Conservation (phyloP, 2,329 filamentous ascomycete genomes). For the Bipolaris cookei region DNA sequence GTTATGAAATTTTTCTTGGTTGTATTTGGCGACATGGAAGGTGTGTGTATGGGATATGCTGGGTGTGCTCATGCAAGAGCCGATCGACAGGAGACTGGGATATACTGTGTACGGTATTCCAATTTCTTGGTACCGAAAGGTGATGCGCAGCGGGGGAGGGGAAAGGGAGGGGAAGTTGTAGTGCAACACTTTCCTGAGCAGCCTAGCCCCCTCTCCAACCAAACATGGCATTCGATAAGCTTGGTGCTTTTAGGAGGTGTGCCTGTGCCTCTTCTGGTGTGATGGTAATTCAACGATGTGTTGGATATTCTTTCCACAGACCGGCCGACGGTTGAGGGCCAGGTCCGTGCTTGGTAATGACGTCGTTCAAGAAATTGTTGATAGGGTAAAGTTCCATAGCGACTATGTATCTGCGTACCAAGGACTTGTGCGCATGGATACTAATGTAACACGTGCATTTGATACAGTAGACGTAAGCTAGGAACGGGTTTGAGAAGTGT, state of each 20-base stretch:
- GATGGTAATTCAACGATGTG: too few species aligned
- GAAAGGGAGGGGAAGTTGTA: constrained; percentile 1
- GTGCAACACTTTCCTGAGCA: constrained; percentile 4
- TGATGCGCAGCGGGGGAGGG: constrained; percentile 10
- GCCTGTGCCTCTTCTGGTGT: background rate
- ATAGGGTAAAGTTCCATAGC: background rate
- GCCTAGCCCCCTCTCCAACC: background rate
- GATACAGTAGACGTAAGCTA: background rate
- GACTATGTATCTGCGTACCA: background rate
- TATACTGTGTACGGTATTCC: background rate
- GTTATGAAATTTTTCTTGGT: background rate
- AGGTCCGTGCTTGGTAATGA: background rate
- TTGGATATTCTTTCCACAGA: background rate
- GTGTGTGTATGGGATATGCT: background rate
- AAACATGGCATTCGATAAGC: background rate
- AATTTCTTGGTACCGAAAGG: constrained; percentile 8
- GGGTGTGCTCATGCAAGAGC: background rate
- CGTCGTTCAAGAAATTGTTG: background rate
- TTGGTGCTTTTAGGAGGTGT: background rate
- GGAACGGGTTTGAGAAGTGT: constrained; percentile 1
- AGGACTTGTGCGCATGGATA: background rate
- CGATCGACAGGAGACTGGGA: background rate
- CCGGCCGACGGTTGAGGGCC: background rate
- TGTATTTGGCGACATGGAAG: background rate
- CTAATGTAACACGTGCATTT: background rate